Base-by-base conservation (phyloP, 2,329 filamentous ascomycete species). In the Colletotrichum incanum region DNA sequence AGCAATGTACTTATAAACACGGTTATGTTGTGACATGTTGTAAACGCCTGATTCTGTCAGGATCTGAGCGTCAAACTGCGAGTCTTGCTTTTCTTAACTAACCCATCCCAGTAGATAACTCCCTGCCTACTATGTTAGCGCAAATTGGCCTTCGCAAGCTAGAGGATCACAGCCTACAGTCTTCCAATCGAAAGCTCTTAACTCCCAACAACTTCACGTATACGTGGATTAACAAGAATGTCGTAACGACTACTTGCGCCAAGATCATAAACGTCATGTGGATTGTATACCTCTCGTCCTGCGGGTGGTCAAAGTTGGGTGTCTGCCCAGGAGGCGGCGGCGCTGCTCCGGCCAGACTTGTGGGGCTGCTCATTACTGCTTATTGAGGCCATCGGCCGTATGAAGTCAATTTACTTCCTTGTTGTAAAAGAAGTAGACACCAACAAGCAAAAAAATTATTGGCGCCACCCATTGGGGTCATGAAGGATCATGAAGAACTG, bases 301-400 rank as follows among this genome's bases (percentile, higher is more conserved):
- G 69, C 41, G 69, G 69, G n/a, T 68, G 16, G 39, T 55, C 52
- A 59, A 72, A 72, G 65, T 72, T 41, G 52, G 67, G 60, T 26
- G 52, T 70, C 52, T 65, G 52, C 31, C 67, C 67, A 31, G 67
- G 52, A 23, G 67, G 67, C 60, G 67, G 67, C 61, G 67, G 54
- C 47, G 56, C 65, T 47, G 65, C 65, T 61, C 65, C 65, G 37
- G 62, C 41, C 34, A 56, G 28, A 50, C 47, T 31, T 61, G 34
- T 16, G n/a, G 65, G 8, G 47, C 47, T 61, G 65, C 39, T 55
- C 65, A 67, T 67, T 5, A 49, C 63, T 37, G 62, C 43, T 56
- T 23, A 61, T 8, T 23, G 47, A 37, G 56, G 45, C 61, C 56
- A 43, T 43, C 12, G 12, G 41, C 41, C 2, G 12, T 43, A 18